phyloP scores from a whole-genome alignment of 306 rosid genomes.

The Glycine tomentella region DNA sequence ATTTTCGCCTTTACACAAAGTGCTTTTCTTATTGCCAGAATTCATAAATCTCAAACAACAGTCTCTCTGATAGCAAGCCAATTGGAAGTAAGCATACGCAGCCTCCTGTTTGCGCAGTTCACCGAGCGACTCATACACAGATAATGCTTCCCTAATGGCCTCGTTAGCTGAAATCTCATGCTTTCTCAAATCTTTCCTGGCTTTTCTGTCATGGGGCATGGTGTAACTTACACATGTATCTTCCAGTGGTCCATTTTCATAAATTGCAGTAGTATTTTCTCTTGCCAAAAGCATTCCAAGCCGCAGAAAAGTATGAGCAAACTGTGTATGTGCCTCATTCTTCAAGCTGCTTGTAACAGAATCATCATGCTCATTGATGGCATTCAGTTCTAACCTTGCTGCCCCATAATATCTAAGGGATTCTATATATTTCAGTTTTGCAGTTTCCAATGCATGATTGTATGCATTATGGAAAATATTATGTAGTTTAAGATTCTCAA shows the following conservation, averaged over 20 bases:
- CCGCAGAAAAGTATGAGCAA: slow-evolving; percentile 88
- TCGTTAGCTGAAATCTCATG: slow-evolving; percentile 94
- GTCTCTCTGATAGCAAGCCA: slow-evolving; percentile 88
- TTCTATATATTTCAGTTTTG: slow-evolving; percentile 82
- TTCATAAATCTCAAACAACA: slow-evolving; percentile 84
- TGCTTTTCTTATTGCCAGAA: slow-evolving; percentile 63
- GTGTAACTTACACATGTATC: slow-evolving; percentile 48
- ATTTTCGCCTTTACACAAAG: slow-evolving; percentile 55
- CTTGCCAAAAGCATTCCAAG: slow-evolving; percentile 96
- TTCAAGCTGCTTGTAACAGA: slow-evolving; percentile 61
- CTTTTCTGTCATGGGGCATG: slow-evolving; percentile 54
- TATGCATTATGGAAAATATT: slow-evolving; percentile 67
- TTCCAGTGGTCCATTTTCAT: slow-evolving; percentile 64
- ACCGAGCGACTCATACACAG: slow-evolving; percentile 84
- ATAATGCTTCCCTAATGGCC: slow-evolving; percentile 90
- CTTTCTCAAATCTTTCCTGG: slow-evolving; percentile 65
- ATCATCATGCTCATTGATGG: slow-evolving; percentile 54
- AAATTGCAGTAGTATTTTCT: slow-evolving; percentile 77
- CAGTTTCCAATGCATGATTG: slow-evolving; percentile 75
- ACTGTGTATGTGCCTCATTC: slow-evolving; percentile 87
- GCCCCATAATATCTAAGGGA: slow-evolving; percentile 90
- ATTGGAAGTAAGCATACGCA: slow-evolving; percentile 91
- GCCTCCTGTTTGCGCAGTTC: slow-evolving; percentile 92
- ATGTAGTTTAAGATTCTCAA: slow-evolving; percentile 67
- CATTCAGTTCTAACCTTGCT: slow-evolving; percentile 78